These are phyloP conservation scores for Akanthomyces lecanii DNA, from an alignment of 2,329 filamentous ascomycete genomes.

Conservation along the genomic window DNA sequence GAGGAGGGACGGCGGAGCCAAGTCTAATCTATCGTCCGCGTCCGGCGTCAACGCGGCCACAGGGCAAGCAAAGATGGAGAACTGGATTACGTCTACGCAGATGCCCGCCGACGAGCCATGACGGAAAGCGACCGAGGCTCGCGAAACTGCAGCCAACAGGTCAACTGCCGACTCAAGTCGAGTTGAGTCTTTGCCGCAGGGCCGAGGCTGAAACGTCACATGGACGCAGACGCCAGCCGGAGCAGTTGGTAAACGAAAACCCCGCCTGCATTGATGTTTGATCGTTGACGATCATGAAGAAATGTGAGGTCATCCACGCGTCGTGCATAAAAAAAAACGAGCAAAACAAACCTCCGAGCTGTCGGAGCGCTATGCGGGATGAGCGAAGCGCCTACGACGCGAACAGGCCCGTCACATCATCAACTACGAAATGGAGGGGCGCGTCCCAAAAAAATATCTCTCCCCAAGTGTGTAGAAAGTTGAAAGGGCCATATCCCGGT, in stretches of 20 bases:
- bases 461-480: not conserved
- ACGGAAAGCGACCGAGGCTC: not conserved
- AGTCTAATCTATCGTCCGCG: constrained; percentile 31
- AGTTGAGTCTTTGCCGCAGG: not conserved
- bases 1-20: constrained; percentile 63
- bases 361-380: not conserved
- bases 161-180: not conserved
- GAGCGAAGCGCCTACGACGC: not conserved
- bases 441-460: not conserved
- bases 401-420: no score
- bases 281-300: not conserved
- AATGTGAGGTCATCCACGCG: not conserved
- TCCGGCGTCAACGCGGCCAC: constrained; percentile 28
- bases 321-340: not conserved
- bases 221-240: not conserved
- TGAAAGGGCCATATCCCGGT: not conserved
- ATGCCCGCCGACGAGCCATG: constrained; percentile 39
- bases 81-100: constrained; percentile 81
- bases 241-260: not conserved
- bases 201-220: not conserved
- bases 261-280: constrained; percentile 1
- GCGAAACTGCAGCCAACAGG: constrained; percentile 22
- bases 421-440: not conserved
- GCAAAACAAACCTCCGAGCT: not conserved
- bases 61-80: constrained; percentile 58